Evolutionary conservation across 2,329 filamentous ascomycete genomes (phyloP).

Genomic region (Aspergillus vadensis): DNA sequence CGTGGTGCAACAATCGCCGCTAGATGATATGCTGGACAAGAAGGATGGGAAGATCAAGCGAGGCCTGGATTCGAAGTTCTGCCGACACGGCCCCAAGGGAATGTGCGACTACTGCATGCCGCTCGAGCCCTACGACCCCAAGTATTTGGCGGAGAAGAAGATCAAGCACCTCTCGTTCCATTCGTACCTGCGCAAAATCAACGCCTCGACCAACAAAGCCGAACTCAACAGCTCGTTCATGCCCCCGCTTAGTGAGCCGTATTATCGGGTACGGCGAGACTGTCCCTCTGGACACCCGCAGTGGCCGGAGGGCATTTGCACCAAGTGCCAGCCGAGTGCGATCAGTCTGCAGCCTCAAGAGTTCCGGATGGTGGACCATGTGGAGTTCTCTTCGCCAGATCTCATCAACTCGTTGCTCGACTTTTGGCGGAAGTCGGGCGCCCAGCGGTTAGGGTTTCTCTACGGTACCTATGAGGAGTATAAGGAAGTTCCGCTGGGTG

Average conservation of each 20-base stretch:
- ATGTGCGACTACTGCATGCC: slow-evolving; percentile 99
- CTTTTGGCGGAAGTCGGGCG: slow-evolving; percentile 83
- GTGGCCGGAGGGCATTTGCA: slow-evolving; percentile 96
- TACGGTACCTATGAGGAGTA: slow-evolving; percentile 93
- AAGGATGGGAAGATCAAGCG: slow-evolving; percentile 86
- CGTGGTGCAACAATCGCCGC: slow-evolving; percentile 77
- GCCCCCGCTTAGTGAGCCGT: slow-evolving; percentile 89
- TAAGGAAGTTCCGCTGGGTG: slow-evolving; percentile 84
- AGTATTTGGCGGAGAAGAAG: slow-evolving; percentile 90
- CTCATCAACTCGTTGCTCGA: slow-evolving; percentile 89
- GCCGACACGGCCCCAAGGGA: slow-evolving; percentile 90
- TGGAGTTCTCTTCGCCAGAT: slow-evolving; percentile 84
- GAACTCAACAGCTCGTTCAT: slow-evolving; percentile 94
- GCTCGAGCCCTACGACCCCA: slow-evolving; percentile 86
- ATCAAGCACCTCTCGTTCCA: slow-evolving; percentile 99
- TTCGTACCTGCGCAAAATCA: slow-evolving; percentile 89
- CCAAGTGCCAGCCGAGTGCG: slow-evolving; percentile 95
- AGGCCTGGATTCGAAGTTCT: slow-evolving; percentile 78
- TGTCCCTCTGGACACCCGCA: slow-evolving; percentile 91
- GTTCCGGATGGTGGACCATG: slow-evolving; percentile 97
- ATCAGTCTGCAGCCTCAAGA: slow-evolving; percentile 92
- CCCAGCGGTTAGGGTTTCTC: slow-evolving; percentile 83
- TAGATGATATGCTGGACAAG: slow-evolving; percentile 86
- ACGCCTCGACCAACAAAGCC: slow-evolving; percentile 93
- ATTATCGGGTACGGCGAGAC: slow-evolving; percentile 81